phyloP scores from a whole-genome alignment of 179 eudicot species.

The Patellifolia procumbens region DNA sequence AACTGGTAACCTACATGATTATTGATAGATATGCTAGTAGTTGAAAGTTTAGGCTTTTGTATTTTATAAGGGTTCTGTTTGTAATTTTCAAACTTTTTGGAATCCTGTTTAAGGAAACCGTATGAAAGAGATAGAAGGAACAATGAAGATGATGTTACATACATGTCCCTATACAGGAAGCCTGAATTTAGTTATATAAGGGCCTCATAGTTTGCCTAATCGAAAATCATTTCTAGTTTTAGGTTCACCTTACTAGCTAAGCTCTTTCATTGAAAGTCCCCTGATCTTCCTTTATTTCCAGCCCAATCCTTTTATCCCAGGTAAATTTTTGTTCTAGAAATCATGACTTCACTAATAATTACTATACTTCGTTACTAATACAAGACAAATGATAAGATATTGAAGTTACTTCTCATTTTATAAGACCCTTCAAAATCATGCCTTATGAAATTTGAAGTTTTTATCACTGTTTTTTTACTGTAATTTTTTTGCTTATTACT shows the following conservation, averaged over 20 bases:
- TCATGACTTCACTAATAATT: neutral
- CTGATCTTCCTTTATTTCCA: constrained; percentile 5
- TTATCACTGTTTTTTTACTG: no score
- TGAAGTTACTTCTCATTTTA: neutral
- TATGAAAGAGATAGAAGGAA: constrained; percentile 13
- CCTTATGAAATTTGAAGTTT: neutral
- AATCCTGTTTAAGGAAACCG: constrained; percentile 44
- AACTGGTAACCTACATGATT: neutral
- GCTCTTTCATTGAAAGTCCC: neutral
- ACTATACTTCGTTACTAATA: neutral
- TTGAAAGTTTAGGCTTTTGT: neutral
- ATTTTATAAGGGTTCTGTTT: neutral
- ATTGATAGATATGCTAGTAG: neutral
- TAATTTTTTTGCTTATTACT: neutral
- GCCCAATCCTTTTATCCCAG: neutral
- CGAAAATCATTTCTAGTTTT: neutral
- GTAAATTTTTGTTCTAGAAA: neutral
- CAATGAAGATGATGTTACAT: constrained; percentile 32
- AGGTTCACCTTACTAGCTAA: constrained; percentile 5
- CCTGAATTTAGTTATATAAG: neutral
- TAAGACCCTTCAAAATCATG: neutral
- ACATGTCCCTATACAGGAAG: constrained; percentile 36
- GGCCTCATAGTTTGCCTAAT: neutral
- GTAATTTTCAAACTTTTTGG: constrained; percentile 24
- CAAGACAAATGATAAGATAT: constrained; percentile 4